phyloP scores from a whole-genome alignment of 2,329 filamentous ascomycete genomes.

The Fusarium sp. region DNA sequence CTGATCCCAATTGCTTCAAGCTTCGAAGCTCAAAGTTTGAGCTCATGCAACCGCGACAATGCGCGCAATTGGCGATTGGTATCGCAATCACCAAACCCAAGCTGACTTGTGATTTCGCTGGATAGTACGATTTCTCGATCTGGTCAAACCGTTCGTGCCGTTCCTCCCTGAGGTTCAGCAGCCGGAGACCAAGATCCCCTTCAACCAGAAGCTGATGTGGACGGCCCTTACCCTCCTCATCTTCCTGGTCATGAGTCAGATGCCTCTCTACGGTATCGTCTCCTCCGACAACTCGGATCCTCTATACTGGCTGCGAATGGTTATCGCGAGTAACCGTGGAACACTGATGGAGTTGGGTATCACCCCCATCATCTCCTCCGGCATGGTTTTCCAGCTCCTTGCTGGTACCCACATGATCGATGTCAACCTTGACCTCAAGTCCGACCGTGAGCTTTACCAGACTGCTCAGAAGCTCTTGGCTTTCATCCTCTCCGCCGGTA shows the following conservation, averaged over 20 bases:
- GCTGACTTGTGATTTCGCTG: conserved; percentile 47
- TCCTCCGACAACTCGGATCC: conserved; percentile 98
- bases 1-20: conserved; percentile 15
- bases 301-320: conserved; percentile 99
- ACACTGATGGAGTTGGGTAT: conserved; percentile 97
- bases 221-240: conserved; percentile 94
- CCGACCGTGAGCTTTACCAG: conserved; percentile 99
- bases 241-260: conserved; percentile 99
- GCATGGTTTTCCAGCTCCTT: conserved; percentile 99
- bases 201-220: conserved; percentile 99
- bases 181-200: conserved; percentile 97
- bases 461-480: conserved; percentile 99
- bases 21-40: conserved; percentile 29
- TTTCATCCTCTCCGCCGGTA: conserved; percentile 97
- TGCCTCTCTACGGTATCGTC: conserved; percentile 99
- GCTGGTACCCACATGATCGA: conserved; percentile 99
- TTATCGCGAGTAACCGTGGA: conserved; percentile 98
- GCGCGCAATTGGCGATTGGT: conserved; percentile 48
- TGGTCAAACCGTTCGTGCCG: conserved; percentile 99
- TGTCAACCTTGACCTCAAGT: conserved; percentile 99
- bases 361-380: conserved; percentile 98
- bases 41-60: conserved; percentile 35
- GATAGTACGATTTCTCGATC: conserved; percentile 97
- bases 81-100: conserved; percentile 27
- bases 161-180: conserved; percentile 99